Evolutionary conservation across 495 filamentous ascomycete species (phyloP), one percentile per base, ranked within the genome.

Genomic region (Rhypophila decipiens): DNA sequence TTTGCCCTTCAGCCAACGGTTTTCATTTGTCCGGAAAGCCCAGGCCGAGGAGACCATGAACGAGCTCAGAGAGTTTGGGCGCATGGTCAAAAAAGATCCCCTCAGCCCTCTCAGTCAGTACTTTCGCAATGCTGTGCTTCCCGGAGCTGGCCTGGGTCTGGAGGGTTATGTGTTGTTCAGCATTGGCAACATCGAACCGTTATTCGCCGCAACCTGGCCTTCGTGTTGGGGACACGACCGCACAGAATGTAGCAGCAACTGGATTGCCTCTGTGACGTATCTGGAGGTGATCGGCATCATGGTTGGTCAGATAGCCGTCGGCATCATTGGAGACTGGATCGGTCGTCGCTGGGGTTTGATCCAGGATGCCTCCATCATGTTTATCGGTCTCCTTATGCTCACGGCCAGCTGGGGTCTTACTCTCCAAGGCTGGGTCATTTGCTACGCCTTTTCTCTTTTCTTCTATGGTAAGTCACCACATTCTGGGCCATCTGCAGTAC

Each of bases 151-250:
- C 66, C 76, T 96, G 22, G 80, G 86, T 57, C 75, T 96, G 18
- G 90, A 96, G 75, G 88, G 87, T 58, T 95, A 95, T 67, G 88
- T 95, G 33, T 78, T 96, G 24, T 96, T 96, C 78, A 94, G 88
- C 46, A 95, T 96, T 52, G 89, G 89, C 57, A 94, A 91, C 64
- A 62, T 95, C 46, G 80, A 79, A 56, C 85, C 89, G 3, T 71
- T 96, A 2, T 88, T 94, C 56, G 56, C 79, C 47, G 66, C 74
- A 5, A 70, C 77, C 13, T 95, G 88, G 73, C 73, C 78, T 3
- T 44, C 54, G 2, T 96, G 90, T 74, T 96, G 90, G 90, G 72
- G 56, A 15, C 69, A 66, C 2, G 53, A 55, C 4, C 53, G 70
- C 46, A 66, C 73, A 3, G 80, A 74, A 33, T 95, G 90, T 68